These are phyloP conservation scores for Przewalskia tangutica DNA, from an alignment of 257 asterid genomes.

Conservation along the genomic window DNA sequence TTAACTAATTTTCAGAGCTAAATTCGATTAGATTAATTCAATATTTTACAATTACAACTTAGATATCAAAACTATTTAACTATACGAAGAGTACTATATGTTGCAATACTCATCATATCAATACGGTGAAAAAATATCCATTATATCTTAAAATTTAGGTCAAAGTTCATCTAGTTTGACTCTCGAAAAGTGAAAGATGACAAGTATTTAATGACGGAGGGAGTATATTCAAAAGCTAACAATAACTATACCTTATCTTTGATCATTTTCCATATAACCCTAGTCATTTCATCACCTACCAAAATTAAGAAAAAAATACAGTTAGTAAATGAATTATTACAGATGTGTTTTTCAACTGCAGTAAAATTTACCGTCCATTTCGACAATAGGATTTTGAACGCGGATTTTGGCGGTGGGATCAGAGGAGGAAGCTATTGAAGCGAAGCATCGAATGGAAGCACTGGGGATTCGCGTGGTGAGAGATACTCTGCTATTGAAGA, in stretches of 20 bases:
- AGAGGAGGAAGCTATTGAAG: constrained; percentile 27
- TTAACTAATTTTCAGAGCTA: no score
- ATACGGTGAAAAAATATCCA: no score
- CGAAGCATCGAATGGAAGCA: constrained; percentile 54
- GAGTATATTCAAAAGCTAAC: not conserved
- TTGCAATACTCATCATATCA: no score
- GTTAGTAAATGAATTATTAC: not conserved
- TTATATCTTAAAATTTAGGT: no score
- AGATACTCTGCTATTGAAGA: constrained; percentile 15
- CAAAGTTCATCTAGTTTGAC: no score
- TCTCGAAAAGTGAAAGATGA: no score
- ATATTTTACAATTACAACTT: no score
- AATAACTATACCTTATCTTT: constrained; percentile 58
- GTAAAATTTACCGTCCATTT: constrained; percentile 67
- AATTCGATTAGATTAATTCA: no score
- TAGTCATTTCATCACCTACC: constrained; percentile 90
- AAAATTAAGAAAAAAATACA: not conserved
- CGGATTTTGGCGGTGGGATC: constrained; percentile 20
- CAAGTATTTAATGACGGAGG: no score
- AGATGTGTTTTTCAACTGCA: not conserved
- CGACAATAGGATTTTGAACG: constrained; percentile 82
- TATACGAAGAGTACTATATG: no score
- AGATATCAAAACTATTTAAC: no score
- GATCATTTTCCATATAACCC: constrained; percentile 77
- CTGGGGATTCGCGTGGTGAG: constrained; percentile 21